Percentiles rank a stretch among this genome's conserved stretches.
phyloP scores from a whole-genome alignment of 495 filamentous ascomycete genomes.

The Parathielavia appendiculata region DNA sequence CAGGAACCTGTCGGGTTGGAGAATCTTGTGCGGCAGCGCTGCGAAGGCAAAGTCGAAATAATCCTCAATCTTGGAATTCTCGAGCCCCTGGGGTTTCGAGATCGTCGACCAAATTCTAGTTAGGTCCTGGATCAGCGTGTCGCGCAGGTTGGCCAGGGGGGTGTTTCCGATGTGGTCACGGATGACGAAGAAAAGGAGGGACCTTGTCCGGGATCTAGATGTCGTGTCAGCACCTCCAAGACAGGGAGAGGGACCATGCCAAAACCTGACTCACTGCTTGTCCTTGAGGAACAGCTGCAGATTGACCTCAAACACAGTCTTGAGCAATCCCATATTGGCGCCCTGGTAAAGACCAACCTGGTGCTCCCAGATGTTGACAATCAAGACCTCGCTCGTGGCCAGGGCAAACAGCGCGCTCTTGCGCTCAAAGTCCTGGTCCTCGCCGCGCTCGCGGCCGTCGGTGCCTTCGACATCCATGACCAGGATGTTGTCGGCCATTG shows the following conservation, averaged over 20 bases:
- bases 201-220: constrained; percentile 74
- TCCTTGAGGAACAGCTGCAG: constrained; percentile 94
- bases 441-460: constrained; percentile 90
- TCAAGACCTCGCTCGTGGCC: constrained; percentile 94
- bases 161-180: constrained; percentile 92
- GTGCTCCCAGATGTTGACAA: constrained; percentile 99
- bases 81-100: constrained; percentile 82
- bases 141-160: constrained; percentile 78
- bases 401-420: constrained; percentile 96
- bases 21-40: constrained; percentile 90
- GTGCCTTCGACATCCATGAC: constrained; percentile 99
- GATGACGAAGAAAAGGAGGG: constrained; percentile 96
- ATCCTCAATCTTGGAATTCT: constrained; percentile 83
- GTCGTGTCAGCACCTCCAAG: constrained; percentile 2
- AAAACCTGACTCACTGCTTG: constrained; percentile 58
- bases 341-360: constrained; percentile 97
- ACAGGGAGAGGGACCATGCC: background rate
- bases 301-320: constrained; percentile 99
- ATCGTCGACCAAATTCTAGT: constrained; percentile 86
- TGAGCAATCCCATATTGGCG: constrained; percentile 95
- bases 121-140: constrained; percentile 85
- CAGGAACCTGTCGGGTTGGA: constrained; percentile 90
- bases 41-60: constrained; percentile 99
- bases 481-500: constrained; percentile 94
- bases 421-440: constrained; percentile 98